Evolutionary conservation across 1,139 yeast species (phyloP), one percentile per base, ranked within the genome.

Genomic region (Groenewaldozyma auringiensis): DNA sequence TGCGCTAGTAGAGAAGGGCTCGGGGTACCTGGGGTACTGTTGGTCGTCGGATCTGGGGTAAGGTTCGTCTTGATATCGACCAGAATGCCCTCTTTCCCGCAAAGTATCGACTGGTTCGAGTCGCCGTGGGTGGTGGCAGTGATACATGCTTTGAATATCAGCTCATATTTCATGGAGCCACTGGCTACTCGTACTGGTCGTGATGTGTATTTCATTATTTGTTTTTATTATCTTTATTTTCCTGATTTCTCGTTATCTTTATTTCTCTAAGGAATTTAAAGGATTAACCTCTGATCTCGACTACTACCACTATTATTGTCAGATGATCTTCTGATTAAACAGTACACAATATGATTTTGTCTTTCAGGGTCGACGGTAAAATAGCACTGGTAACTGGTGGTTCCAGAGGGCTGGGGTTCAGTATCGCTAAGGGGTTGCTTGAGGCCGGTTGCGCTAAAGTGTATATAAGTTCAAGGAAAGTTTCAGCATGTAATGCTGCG

Each of bases 321-420:
- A n/a, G 25, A 13, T 9, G 14, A 9, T 14, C 9, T 9, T 14
- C 17, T 13, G 13, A 14, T 34, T 13, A 9, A 27, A 13, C 13
- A 27, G 13, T 13, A 9, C 32, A 9, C 9, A 9, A 9, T 25
- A 21, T 54, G 40, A 52, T 51, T 43, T 37, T 49, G 13, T 11
- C 41, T n/a, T 44, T 44, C 31, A 36, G 40, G n/a, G 41, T 56
- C 20, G 53, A 53, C 22, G 86, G 83, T 31, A 83, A 83, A 62
- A 72, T 74, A 4, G 89, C 86, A 1, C 76, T 80, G 13, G 72
- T 83, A 52, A 83, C 92, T n/a, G 94, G 92, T 16, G 88, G 89
- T 36, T 77, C 87, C 39, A 70, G 92, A 55, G 92, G 92, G 0
- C 75, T 83, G 44, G 92, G 92, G 0, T 73, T 78, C 48, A 65